Conservation (phyloP, 192 early-diverging fungal genomes). For the Umbelopsis vinacea region DNA sequence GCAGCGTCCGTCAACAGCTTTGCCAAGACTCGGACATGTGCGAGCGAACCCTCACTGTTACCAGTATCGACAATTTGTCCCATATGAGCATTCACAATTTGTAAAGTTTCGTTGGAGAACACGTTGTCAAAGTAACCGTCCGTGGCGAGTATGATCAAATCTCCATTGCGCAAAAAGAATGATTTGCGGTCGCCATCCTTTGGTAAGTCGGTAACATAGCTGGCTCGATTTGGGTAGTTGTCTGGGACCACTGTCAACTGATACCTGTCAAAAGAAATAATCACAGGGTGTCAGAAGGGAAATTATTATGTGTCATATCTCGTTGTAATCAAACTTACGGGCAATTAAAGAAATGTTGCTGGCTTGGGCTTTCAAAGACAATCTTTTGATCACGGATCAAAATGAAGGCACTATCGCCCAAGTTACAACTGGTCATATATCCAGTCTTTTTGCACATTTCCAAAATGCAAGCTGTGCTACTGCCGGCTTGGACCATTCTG, state of each 20-base stretch:
- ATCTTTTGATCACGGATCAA: constrained; percentile 57
- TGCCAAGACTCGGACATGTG: constrained; percentile 48
- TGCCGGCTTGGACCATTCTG: constrained; percentile 60
- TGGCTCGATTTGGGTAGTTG: constrained; percentile 52
- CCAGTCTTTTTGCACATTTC: constrained; percentile 59
- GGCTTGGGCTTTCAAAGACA: constrained; percentile 60
- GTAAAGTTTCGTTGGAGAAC: constrained; percentile 55
- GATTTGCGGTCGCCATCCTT: constrained; percentile 57
- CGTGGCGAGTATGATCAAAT: constrained; percentile 60
- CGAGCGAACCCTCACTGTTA: constrained; percentile 41
- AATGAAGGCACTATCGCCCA: constrained; percentile 62
- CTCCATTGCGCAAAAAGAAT: constrained; percentile 59
- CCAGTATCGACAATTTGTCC: constrained; percentile 6
- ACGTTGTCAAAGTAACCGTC: constrained; percentile 70
- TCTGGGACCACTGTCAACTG: constrained; percentile 61
- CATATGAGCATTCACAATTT: constrained; percentile 51
- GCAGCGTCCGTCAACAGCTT: constrained; percentile 58
- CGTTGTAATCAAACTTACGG: constrained; percentile 35
- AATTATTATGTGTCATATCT: neutral
- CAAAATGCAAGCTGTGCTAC: constrained; percentile 62
- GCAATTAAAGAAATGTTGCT: constrained; percentile 69
- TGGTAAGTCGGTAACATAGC: constrained; percentile 56
- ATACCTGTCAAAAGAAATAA: constrained; percentile 42
- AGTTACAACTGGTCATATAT: constrained; percentile 54
- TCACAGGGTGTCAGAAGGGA: neutral